Evolutionary conservation across 805 yeast species (phyloP).

Genomic region (Millerago galiae): DNA sequence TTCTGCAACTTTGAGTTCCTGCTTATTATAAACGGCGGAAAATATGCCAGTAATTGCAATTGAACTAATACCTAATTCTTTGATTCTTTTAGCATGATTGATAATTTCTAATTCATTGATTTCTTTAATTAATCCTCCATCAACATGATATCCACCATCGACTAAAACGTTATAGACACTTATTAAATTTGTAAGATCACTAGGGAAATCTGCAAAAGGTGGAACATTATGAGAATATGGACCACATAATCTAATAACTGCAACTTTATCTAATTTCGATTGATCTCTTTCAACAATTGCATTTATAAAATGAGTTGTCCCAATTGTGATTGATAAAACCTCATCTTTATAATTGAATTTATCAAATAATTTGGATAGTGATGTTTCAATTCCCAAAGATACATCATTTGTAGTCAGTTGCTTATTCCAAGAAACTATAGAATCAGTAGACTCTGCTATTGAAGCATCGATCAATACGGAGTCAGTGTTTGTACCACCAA

Average conservation of each 20-base stretch:
- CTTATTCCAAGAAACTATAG: constrained; percentile 37
- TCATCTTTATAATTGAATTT: constrained; percentile 16
- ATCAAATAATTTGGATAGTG: constrained; percentile 28
- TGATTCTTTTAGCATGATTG: constrained; percentile 26
- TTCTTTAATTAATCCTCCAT: constrained; percentile 31
- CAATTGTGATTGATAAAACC: constrained; percentile 38
- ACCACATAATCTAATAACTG: constrained; percentile 37
- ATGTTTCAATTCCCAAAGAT: constrained; percentile 33
- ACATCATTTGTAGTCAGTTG: constrained; percentile 38
- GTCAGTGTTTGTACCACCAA: constrained; percentile 46
- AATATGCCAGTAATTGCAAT: constrained; percentile 37
- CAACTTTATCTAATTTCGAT: constrained; percentile 35
- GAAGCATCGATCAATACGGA: constrained; percentile 38
- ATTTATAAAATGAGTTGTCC: constrained; percentile 45
- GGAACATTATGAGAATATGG: constrained; percentile 31
- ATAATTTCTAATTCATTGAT: constrained; percentile 25
- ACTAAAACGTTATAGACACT: constrained; percentile 30
- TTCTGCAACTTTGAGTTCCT: constrained; percentile 29
- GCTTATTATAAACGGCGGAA: constrained; percentile 30
- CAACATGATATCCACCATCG: constrained; percentile 36
- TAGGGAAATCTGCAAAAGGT: constrained; percentile 41
- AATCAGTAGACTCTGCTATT: constrained; percentile 22
- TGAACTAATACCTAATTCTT: constrained; percentile 26
- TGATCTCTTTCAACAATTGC: constrained; percentile 41
- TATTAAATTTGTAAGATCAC: constrained; percentile 27